A percentile compares a stretch with the other conserved stretches of the same genome.
phyloP scores from a whole-genome alignment of 2,329 filamentous ascomycete genomes.

The Claviceps monticola region DNA sequence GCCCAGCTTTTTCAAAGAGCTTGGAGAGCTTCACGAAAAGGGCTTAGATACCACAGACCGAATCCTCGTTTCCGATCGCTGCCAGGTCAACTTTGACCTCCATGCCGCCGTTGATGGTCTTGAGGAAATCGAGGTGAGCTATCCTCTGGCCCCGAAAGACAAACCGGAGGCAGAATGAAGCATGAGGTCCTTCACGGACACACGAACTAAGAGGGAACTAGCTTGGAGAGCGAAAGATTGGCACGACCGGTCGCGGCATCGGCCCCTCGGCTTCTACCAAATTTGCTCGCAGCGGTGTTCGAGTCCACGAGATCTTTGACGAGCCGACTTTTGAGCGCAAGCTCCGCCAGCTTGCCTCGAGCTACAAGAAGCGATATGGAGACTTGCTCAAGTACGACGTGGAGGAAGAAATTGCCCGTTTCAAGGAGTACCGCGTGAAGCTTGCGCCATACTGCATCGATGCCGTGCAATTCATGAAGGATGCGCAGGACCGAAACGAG shows the following conservation, averaged over 20 bases:
- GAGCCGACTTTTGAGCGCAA: constrained; percentile 51
- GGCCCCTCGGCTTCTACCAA: constrained; percentile 10
- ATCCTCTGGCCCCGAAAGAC: constrained; percentile 2
- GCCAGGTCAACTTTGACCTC: constrained; percentile 50
- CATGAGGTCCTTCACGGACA: not conserved
- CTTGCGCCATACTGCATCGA: constrained; percentile 52
- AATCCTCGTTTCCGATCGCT: constrained; percentile 50
- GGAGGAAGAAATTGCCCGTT: constrained; percentile 53
- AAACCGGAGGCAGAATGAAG: not conserved
- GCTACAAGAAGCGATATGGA: constrained; percentile 53
- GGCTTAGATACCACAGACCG: constrained; percentile 20
- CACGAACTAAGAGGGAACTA: not conserved
- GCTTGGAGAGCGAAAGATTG: constrained; percentile 15
- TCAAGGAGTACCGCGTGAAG: constrained; percentile 42
- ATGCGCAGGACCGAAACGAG: constrained; percentile 42
- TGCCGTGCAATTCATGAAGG: constrained; percentile 48
- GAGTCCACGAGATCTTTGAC: constrained; percentile 55
- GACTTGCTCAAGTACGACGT: constrained; percentile 51
- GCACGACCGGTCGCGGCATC: constrained; percentile 23
- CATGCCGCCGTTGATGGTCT: constrained; percentile 56
- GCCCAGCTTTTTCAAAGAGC: constrained; percentile 28
- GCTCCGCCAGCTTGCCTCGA: constrained; percentile 44
- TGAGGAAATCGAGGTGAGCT: constrained; percentile 41
- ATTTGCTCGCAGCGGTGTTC: constrained; percentile 44
- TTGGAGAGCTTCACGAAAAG: constrained; percentile 23